Base-by-base conservation (phyloP, 2,329 filamentous ascomycete species). In the Xylaria sp. region DNA sequence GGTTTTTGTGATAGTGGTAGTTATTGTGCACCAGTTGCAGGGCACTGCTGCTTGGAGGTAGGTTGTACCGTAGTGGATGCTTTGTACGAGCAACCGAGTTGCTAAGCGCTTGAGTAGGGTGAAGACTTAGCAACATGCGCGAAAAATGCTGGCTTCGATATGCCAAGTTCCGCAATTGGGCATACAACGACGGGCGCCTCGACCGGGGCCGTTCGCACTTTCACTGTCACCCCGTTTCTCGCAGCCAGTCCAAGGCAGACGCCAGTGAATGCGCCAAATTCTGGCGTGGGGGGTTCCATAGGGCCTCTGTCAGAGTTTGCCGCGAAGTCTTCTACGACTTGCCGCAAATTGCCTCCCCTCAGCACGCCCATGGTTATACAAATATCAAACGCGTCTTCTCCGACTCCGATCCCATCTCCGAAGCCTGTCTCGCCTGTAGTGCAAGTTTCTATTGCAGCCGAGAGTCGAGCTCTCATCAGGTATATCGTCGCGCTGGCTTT, bases 41-140 rank as follows among this genome's bases (percentile, higher is more conserved):
- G 79, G 3, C 80, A 77, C 66, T 82, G 80, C 63, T 82, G 81
- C 62, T 60, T 75, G 4, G 76, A 81, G 56, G 79, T 81, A 76
- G 41, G 77, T 65, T 18, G n/a, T n/a, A n/a, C n/a, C n/a, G n/a
- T 15, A 7, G 32, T 20, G 45, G 8, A 56, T 36, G 9, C 57
- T 43, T 52, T 23, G 36, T 43, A 41, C 45, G 34, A 32, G 32
- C 23, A 43, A 53, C 18, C 20, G 48, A 23, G 34, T 66, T 68
- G 69, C 73, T 72, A 56, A 75, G 62, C 57, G 20, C 13, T 23
- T 30, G 48, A 55, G 23, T 41, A 80, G 79, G 75, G 72, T 67
- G 78, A 81, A 71, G 76, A 80, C 52, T 63, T 80, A 30, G 71
- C 57, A 18, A 75, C 74, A 1, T 82, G 80, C 63, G 79, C 80